These are phyloP conservation scores for Cladophialophora carrionii DNA, from an alignment of 2,329 filamentous ascomycete species.

Conservation along the genomic window DNA sequence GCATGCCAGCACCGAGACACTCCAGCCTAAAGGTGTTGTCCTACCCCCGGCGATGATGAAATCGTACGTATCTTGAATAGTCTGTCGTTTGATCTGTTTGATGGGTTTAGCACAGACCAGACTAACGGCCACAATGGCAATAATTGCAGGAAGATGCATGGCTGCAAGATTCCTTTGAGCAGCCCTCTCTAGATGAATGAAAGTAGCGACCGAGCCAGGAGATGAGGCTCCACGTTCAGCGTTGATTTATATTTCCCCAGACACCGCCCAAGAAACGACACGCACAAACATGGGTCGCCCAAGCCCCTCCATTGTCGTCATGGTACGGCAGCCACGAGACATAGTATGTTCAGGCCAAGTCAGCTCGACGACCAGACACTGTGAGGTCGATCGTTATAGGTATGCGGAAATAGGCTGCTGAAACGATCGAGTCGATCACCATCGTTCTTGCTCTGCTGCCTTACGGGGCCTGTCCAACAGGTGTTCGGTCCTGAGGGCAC, in stretches of 20 bases:
- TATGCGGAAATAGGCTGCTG: constrained; percentile 3
- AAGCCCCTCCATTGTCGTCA: not conserved
- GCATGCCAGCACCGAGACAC: not conserved
- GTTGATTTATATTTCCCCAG: constrained; percentile 8
- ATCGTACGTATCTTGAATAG: constrained; percentile 26
- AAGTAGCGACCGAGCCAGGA: not conserved
- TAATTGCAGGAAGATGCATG: constrained; percentile 8
- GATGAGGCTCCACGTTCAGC: not conserved
- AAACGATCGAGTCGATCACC: constrained; percentile 5
- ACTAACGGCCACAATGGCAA: constrained; percentile 10
- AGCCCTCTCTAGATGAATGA: not conserved
- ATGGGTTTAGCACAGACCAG: constrained; percentile 7
- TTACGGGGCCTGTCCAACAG: constrained; percentile 3
- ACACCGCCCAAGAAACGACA: not conserved
- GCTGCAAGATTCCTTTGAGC: not conserved
- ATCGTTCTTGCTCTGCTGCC: not conserved
- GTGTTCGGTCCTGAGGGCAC: not conserved
- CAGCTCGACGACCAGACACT: not conserved
- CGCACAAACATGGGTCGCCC: not conserved
- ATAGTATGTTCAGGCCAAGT: not conserved
- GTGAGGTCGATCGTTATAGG: constrained; percentile 4
- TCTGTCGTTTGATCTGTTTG: constrained; percentile 18
- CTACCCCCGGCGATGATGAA: constrained; percentile 36
- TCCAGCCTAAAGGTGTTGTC: not conserved
- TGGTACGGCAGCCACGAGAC: not conserved